phyloP scores from a whole-genome alignment of 176 grass and related monocot species.

The Carex littledalei region DNA sequence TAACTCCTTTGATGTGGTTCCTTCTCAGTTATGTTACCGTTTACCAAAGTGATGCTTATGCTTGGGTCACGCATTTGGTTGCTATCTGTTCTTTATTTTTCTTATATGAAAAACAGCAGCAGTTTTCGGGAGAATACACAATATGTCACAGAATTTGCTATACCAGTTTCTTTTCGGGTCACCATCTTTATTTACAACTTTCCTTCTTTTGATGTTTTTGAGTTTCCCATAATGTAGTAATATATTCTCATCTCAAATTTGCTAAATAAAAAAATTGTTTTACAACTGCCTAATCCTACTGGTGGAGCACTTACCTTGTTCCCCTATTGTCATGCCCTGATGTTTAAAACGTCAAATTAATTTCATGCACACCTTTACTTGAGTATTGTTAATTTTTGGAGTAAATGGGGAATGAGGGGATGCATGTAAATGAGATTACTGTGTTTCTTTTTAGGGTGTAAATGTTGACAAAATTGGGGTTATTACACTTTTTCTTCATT shows the following conservation, averaged over 20 bases:
- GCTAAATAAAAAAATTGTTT: not conserved
- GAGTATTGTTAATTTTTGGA: not conserved
- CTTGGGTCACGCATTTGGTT: not conserved
- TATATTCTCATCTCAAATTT: conserved; percentile 6
- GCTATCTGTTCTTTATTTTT: not conserved
- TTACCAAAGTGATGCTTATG: not conserved
- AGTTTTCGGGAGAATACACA: not conserved
- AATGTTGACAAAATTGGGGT: not conserved
- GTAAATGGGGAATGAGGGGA: not conserved
- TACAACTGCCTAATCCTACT: not conserved
- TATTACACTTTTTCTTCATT: not conserved
- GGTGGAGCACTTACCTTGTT: not conserved
- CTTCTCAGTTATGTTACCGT: not conserved
- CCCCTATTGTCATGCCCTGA: not conserved
- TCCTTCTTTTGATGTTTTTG: not conserved
- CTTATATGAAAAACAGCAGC: not conserved
- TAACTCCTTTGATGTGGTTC: not conserved
- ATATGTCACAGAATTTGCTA: not conserved
- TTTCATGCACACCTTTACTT: not conserved
- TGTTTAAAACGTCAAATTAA: not conserved
- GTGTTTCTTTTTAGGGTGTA: not conserved
- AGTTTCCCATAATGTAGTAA: not conserved
- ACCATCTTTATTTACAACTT: conserved; percentile 6
- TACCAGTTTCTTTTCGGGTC: not conserved
- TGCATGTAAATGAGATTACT: not conserved